Conservation (phyloP, 2,329 filamentous ascomycete species). For the Fusarium coicis region DNA sequence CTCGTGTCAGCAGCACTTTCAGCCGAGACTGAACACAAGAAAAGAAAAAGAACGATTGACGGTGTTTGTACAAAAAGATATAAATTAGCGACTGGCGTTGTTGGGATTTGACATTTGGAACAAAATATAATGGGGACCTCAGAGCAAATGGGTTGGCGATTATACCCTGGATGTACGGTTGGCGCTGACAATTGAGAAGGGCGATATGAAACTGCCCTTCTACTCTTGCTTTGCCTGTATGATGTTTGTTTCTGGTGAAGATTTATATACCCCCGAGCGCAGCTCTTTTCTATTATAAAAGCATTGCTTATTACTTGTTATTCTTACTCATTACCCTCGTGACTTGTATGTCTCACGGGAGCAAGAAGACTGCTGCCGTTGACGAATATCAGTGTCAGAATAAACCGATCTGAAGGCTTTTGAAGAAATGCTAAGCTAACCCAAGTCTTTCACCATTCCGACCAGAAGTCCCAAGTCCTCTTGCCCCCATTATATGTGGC, state of each 20-base stretch:
- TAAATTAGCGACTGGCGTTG: slow-evolving; percentile 44
- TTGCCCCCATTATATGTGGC: neutral
- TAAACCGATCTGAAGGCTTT: neutral
- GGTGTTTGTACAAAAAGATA: slow-evolving; percentile 9
- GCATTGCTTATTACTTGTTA: neutral
- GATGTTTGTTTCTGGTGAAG: slow-evolving; percentile 60
- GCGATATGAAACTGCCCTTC: slow-evolving; percentile 35
- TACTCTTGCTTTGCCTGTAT: slow-evolving; percentile 22
- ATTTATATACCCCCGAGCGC: slow-evolving; percentile 54
- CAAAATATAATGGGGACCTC: slow-evolving; percentile 42
- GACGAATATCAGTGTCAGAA: no score
- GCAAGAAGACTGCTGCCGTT: neutral
- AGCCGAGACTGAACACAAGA: slow-evolving; percentile 40
- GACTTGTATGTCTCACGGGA: neutral
- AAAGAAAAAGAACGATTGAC: neutral
- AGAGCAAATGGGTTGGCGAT: slow-evolving; percentile 45
- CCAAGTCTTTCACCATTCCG: neutral
- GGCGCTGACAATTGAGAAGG: slow-evolving; percentile 24
- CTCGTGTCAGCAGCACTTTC: slow-evolving; percentile 49
- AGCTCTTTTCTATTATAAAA: slow-evolving; percentile 25
- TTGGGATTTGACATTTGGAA: slow-evolving; percentile 8
- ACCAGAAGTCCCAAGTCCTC: neutral
- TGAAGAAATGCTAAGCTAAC: neutral
- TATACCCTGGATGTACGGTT: slow-evolving; percentile 34
- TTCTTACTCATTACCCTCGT: neutral